Evolutionary conservation across 495 filamentous ascomycete genomes (phyloP), one percentile per base, ranked within the genome.

Genomic region (Xanthoparmelia taractica): DNA sequence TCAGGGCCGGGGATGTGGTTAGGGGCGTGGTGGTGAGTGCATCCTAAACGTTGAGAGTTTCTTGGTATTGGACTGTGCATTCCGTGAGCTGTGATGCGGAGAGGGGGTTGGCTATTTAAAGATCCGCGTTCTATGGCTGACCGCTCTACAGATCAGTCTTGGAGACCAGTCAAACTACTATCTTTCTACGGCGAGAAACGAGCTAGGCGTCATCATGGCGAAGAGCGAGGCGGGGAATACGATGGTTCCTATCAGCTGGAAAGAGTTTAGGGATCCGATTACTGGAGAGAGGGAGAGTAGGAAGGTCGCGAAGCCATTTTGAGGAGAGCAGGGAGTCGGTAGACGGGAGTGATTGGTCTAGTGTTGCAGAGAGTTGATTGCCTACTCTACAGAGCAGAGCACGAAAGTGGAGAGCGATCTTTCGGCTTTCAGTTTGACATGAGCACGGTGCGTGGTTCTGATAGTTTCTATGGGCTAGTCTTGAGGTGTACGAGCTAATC

Each of bases 101-200:
- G 36, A 34, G 36, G 60, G 37, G n/a, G n/a, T n/a, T n/a, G n/a
- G n/a, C n/a, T n/a, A n/a, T n/a, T n/a, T n/a, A n/a, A n/a, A n/a
- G n/a, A n/a, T n/a, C n/a, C n/a, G n/a, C n/a, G n/a, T n/a, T n/a
- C n/a, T 13, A 58, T 29, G 29, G 34, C 59, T 55, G 31, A 34
- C 13, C 34, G 40, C 8, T 43, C 36, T n/a, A 50, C 45, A 87
- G 85, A 92, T 96, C 58, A 93, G 88, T 12, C 75, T 97, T 4
- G 94, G 94, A 27, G 94, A 98, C 75, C 91, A 96, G 75, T 85
- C 86, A 52, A 95, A 89, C 69, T 97, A 96, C 73, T 98, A 97
- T 74, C 77, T 96, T 20, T 87, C 84, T 40, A 98, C 94, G 10
- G 90, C 91, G 58, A 81, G 82, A 64, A 97, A 98, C 75, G 88